phyloP scores from a whole-genome alignment of 371 early-diverging fungal genomes.

The Smittium culicis region DNA sequence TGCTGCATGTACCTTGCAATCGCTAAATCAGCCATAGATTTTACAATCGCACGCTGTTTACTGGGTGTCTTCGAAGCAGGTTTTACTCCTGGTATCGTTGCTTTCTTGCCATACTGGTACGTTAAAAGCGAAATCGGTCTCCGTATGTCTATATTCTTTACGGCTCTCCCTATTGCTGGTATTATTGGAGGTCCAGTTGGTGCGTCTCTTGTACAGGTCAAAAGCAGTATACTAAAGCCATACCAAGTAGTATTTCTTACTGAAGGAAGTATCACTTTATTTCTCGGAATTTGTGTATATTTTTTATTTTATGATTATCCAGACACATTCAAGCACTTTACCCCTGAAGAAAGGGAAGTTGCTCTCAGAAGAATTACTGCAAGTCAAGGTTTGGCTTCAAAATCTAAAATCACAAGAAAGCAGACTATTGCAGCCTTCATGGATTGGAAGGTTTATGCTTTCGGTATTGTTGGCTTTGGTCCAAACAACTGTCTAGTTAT shows the following conservation, averaged over 20 bases:
- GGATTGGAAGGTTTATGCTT: conserved; percentile 10
- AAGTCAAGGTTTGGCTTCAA: conserved; percentile 23
- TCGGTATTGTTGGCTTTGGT: conserved; percentile 5
- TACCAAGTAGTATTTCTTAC: conserved; percentile 25
- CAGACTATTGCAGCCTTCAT: conserved; percentile 20
- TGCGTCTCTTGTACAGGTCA: conserved; percentile 11
- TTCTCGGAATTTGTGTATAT: conserved; percentile 17
- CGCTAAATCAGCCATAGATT: conserved; percentile 13
- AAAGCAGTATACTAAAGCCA: conserved; percentile 1
- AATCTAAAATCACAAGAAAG: conserved; percentile 16
- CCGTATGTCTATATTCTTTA: conserved; percentile 36
- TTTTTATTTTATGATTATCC: conserved; percentile 24
- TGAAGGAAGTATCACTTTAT: conserved; percentile 16
- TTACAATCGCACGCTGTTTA: conserved; percentile 39
- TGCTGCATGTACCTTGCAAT: conserved; percentile 33
- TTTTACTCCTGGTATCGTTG: conserved; percentile 56
- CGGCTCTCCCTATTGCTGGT: conserved; percentile 26
- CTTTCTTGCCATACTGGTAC: conserved; percentile 59
- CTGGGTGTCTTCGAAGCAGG: conserved; percentile 56
- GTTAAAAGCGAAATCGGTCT: conserved; percentile 46
- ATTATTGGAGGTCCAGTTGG: conserved; percentile 25
- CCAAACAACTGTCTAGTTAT: conserved; percentile 3
- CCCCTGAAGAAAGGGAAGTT: conserved; percentile 17
- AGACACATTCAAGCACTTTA: conserved; percentile 21
- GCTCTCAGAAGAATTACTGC: conserved; percentile 22